Evolutionary conservation across 768 basidiomycete genomes (phyloP).

Genomic region (Mycena metata): DNA sequence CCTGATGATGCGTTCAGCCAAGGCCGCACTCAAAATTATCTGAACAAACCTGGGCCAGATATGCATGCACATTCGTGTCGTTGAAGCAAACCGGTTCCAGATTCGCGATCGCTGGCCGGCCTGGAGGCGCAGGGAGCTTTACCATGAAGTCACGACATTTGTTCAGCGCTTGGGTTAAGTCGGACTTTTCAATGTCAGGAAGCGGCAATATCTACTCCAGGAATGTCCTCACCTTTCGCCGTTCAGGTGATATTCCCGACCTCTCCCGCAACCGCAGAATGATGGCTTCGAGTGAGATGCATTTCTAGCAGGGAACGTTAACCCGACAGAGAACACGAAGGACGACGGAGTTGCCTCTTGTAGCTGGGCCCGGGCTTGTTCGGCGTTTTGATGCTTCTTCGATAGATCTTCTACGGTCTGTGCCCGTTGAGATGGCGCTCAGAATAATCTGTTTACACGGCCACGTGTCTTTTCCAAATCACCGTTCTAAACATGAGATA

Average conservation of each 20-base stretch:
- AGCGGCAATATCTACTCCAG: too few species aligned
- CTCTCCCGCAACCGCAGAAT: not conserved
- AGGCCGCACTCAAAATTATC: not conserved
- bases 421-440: too few species aligned
- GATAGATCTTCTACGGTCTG: too few species aligned
- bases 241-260: too few species aligned
- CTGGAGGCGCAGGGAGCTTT: not conserved
- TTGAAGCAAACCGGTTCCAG: slow-evolving; percentile 1
- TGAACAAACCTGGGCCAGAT: slow-evolving; percentile 12
- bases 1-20: not conserved
- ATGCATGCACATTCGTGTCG: not conserved
- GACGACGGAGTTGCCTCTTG: not conserved
- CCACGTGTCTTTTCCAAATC: too few species aligned
- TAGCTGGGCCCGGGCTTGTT: not conserved
- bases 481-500: too few species aligned
- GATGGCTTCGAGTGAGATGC: not conserved
- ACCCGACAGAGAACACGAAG: too few species aligned
- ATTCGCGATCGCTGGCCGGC: not conserved
- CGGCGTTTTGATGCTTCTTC: not conserved
- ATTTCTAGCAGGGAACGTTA: not conserved
- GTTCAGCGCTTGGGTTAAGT: not conserved
- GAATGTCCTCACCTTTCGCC: too few species aligned
- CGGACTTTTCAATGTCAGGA: not conserved
- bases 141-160: slow-evolving; percentile 12
- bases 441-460: too few species aligned